These are phyloP conservation scores for Aspergillus brasiliensis DNA, from an alignment of 2,329 filamentous ascomycete species.

Conservation along the genomic window DNA sequence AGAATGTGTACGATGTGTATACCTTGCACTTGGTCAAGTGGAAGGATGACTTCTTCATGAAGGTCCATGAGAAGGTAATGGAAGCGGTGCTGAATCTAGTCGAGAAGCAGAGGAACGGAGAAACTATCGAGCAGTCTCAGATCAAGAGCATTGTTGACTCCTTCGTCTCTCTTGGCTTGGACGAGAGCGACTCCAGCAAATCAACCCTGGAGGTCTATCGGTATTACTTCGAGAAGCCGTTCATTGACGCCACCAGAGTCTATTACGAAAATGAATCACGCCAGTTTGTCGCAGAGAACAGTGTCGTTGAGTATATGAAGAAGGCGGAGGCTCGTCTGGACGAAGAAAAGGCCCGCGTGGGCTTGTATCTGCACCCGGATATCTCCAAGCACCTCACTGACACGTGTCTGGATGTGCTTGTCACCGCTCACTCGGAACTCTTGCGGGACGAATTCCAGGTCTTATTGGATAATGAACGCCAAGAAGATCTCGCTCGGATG, in stretches of 20 bases:
- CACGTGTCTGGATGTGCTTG: conserved; percentile 84
- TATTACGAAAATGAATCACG: conserved; percentile 94
- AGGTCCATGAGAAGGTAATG: conserved; percentile 88
- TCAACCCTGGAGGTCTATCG: conserved; percentile 95
- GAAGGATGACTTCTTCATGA: conserved; percentile 86
- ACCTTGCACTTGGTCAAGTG: conserved; percentile 94
- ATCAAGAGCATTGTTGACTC: conserved; percentile 98
- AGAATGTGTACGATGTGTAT: conserved; percentile 97
- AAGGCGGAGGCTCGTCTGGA: conserved; percentile 88
- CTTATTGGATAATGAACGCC: conserved; percentile 87
- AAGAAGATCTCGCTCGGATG: conserved; percentile 95
- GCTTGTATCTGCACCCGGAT: conserved; percentile 87
- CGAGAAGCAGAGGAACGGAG: conserved; percentile 94
- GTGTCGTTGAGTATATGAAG: conserved; percentile 99
- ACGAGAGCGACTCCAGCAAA: conserved; percentile 90
- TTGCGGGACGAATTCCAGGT: conserved; percentile 94
- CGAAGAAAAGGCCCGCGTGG: conserved; percentile 92
- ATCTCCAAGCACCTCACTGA: conserved; percentile 83
- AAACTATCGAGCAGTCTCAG: conserved; percentile 95
- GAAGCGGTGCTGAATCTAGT: conserved; percentile 90
- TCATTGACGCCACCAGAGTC: conserved; percentile 76
- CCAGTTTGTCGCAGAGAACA: conserved; percentile 93
- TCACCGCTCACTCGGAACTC: conserved; percentile 82
- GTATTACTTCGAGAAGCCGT: conserved; percentile 88
- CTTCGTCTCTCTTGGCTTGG: conserved; percentile 90